A percentile compares a stretch with the other conserved stretches of the same genome.
Conservation (phyloP, 371 early-diverging fungal species). For the Chytridium lagenaria region DNA sequence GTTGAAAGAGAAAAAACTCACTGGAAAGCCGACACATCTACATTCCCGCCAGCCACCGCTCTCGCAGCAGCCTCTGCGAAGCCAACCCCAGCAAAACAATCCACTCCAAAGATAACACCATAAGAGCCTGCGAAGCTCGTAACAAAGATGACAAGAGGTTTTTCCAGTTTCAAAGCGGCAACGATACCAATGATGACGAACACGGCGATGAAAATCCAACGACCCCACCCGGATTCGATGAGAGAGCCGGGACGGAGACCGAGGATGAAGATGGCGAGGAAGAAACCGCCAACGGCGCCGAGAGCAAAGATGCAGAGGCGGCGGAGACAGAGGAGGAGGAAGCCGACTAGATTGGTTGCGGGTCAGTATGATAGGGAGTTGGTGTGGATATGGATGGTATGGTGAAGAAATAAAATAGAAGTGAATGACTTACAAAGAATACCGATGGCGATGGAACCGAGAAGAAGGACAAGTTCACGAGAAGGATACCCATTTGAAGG, state of each 20-base stretch:
- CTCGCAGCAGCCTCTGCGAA: neutral
- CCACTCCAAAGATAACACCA: conserved; percentile 17
- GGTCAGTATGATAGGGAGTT: too few relatives aligned
- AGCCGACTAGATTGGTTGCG: too few relatives aligned
- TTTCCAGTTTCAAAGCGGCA: conserved; percentile 10
- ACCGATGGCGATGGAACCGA: neutral
- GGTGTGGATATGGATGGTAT: too few relatives aligned
- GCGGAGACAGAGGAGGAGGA: conserved; percentile 53
- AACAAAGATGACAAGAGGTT: conserved; percentile 9
- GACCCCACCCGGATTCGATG: conserved; percentile 61
- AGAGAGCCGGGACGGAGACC: conserved; percentile 62
- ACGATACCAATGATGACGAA: conserved; percentile 59
- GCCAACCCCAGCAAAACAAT: neutral
- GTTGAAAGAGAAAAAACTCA: neutral
- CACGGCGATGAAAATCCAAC: conserved; percentile 65
- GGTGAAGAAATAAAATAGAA: too few relatives aligned
- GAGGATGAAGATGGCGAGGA: conserved; percentile 52
- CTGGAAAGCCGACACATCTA: neutral
- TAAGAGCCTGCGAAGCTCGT: conserved; percentile 18
- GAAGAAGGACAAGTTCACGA: neutral
- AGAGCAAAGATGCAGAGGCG: conserved; percentile 36
- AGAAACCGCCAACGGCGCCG: conserved; percentile 40
- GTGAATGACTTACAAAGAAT: conserved; percentile 3
- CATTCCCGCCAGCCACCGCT: neutral
- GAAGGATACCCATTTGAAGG: neutral